Evolutionary conservation across 1,139 yeast species (phyloP), one percentile per base, ranked within the genome.

Genomic region (Geotrichum aggregatum): DNA sequence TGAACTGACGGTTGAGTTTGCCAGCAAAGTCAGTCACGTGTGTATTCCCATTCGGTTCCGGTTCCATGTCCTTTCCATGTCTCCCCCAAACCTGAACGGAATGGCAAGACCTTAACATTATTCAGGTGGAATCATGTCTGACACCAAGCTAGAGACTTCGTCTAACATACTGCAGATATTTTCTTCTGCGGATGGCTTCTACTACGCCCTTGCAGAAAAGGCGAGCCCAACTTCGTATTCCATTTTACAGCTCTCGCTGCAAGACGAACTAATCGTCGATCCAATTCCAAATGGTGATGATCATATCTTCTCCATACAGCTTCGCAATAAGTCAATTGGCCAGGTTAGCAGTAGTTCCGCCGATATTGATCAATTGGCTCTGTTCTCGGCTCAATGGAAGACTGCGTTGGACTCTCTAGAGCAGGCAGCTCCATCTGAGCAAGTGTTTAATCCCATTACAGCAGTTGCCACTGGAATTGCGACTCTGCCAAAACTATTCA

Each of bases 361-460:
- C 22, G 39, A 45, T 26, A 38, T 50, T 10, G 44, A 45, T 18
- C 47, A 45, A n/a, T 35, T 50, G 16, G 50, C 50, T 2, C 31
- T 33, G n/a, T 50, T 50, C 22, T 30, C 50, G 3, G 43, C 44
- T 22, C 55, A 56, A n/a, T 43, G 21, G 59, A 54, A 50, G 61
- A 47, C 42, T 30, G 52, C 52, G n/a, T 24, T 54, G 21, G 21
- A 26, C 16, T 38, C 22, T 21, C 34, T 6, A 21, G 31, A 13
- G 18, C n/a, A 11, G 26, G 13, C 41, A 16, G 3, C 6, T 38
- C 14, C 35, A 8, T 26, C 7, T 31, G 28, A 34, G n/a, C 3
- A n/a, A 2, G 7, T 18, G 3, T 44, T 44, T 21, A 34, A 44
- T 8, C 48, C 48, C 7, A 26, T 44, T 3, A 13, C 42, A 2